These are phyloP conservation scores for Sclerotinia borealis DNA, from an alignment of 2,329 filamentous ascomycete species.

Conservation along the genomic window DNA sequence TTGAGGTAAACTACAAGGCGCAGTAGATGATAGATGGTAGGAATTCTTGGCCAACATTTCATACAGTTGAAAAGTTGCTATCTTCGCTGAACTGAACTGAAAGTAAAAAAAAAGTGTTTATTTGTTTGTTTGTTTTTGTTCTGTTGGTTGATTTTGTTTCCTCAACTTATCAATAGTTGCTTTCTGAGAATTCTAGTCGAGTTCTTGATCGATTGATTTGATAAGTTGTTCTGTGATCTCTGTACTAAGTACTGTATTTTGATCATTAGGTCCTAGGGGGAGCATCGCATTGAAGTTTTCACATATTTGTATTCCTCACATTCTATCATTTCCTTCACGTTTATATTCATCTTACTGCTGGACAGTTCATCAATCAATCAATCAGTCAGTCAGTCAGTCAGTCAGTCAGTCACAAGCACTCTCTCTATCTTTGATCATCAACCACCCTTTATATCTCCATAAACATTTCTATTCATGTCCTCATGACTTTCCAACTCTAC, in stretches of 20 bases:
- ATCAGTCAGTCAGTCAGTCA: neutral
- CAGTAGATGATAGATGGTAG: neutral
- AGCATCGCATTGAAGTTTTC: neutral
- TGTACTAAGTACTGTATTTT: neutral
- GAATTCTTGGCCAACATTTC: neutral
- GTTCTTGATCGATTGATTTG: neutral
- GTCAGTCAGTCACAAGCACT: neutral
- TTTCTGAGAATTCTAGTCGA: neutral
- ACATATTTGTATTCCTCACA: neutral
- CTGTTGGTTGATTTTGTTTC: neutral
- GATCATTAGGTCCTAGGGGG: neutral
- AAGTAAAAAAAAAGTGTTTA: neutral
- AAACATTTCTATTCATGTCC: neutral
- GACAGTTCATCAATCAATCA: neutral
- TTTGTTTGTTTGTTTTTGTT: neutral
- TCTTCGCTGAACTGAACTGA: neutral
- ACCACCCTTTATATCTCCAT: neutral
- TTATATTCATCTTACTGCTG: neutral
- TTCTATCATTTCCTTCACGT: too few species aligned
- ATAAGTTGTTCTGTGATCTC: neutral
- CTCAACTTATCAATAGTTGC: too few species aligned
- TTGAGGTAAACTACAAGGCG: neutral
- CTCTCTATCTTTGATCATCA: neutral
- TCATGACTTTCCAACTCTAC: neutral
- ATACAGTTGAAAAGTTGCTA: neutral